Conservation (phyloP, 2,329 filamentous ascomycete species). For the Elsinoe perseae region DNA sequence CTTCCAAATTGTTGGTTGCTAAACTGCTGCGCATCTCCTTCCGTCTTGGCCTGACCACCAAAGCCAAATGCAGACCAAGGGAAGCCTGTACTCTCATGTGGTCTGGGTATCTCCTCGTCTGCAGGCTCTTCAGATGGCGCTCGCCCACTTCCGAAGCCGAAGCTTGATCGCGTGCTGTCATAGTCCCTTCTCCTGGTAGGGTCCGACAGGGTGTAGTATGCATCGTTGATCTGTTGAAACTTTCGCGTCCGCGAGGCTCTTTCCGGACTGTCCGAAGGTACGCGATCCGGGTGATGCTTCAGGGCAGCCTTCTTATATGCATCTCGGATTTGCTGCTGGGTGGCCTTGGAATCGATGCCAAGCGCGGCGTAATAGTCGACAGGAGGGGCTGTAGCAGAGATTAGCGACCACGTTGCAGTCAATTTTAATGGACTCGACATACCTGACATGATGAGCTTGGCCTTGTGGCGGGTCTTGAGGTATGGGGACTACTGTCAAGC, state of each 20-base stretch:
- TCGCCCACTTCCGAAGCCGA: conserved; percentile 34
- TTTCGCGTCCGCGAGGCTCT: conserved; percentile 71
- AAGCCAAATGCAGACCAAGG: conserved; percentile 71
- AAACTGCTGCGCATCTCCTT: conserved; percentile 41
- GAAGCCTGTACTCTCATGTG: conserved; percentile 42
- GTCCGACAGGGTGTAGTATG: conserved; percentile 87
- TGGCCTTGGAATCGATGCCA: conserved; percentile 53
- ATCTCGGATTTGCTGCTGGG: conserved; percentile 75
- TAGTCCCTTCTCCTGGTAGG: conserved; percentile 69
- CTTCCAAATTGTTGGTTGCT: conserved; percentile 79
- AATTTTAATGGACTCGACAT: neutral
- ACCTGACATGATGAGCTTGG: conserved; percentile 19
- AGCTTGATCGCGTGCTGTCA: conserved; percentile 61
- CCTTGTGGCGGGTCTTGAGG: neutral
- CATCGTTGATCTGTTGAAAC: conserved; percentile 88
- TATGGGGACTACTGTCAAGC: neutral
- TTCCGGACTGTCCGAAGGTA: conserved; percentile 75
- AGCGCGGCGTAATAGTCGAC: conserved; percentile 33
- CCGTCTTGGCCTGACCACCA: conserved; percentile 38
- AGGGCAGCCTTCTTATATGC: conserved; percentile 92
- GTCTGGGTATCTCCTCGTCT: conserved; percentile 45
- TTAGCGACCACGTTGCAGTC: neutral
- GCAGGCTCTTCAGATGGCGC: conserved; percentile 37
- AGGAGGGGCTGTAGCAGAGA: conserved; percentile 25
- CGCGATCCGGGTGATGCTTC: conserved; percentile 88